Evolutionary conservation across 352 stramenopile species (phyloP), one percentile per base, ranked within the genome.

Genomic region (Globisporangium parvum): DNA sequence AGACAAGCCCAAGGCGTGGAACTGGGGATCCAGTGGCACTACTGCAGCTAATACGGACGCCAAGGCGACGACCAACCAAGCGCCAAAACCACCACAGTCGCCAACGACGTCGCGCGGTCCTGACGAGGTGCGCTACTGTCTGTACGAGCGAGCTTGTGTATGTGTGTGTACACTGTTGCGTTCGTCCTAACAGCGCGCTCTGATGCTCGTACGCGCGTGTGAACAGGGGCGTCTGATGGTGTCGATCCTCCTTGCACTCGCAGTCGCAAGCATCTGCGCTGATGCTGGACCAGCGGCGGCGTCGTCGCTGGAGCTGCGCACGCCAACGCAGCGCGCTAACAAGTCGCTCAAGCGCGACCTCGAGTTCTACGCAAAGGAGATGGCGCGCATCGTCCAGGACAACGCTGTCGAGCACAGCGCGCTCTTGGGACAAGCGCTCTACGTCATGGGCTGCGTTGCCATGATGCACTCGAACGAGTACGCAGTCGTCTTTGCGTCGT

Each of bases 321-420:
- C 45, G 18, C 37, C 39, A 6, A 2, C 37, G 31, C 26, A 66
- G n/a, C 39, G 57, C 39, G 37, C 39, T 5, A 65, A 85, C 44
- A 67, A 74, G 51, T 70, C 72, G 37, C 62, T 90, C 53, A 80
- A 85, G 42, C 73, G 80, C 14, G 80, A 91, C 28, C 55, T 86
- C 14, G 72, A 88, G 9, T 90, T 87, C 66, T 93, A 87, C 51
- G 84, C 71, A 59, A 90, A 87, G 37, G 83, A 93, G 55, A 76
- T 93, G 54, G 40, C 63, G 28, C 69, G 66, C 3, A 53, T 77
- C 47, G 67, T 63, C 17, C 60, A 59, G 18, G 55, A 33, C 0
- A 66, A 70, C 5, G 47, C 63, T 6, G 46, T 23, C 17, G 59
- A 63, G 42, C 62, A 60, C 53, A 56, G 68, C 35, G 56, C 77